Conservation (phyloP, 495 filamentous ascomycete species). For the Xylaria sp. region DNA sequence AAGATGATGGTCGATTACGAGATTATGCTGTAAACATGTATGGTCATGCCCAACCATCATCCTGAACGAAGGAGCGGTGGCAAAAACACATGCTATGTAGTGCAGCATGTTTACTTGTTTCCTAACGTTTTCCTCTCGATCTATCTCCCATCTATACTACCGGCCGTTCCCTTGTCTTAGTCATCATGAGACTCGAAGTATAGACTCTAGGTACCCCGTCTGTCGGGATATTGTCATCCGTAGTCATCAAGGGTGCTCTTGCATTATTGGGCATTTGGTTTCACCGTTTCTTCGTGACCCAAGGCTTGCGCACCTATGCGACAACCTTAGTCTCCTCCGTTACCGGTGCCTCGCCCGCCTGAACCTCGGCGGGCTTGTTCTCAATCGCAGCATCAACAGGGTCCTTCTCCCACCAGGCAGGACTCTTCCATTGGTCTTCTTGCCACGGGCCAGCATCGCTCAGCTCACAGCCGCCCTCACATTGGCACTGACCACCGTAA, state of each 20-base stretch:
- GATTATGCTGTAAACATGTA: not conserved
- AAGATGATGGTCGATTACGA: not conserved
- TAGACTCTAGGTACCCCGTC: not conserved
- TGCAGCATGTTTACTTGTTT: constrained; percentile 26
- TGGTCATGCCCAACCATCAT: not conserved
- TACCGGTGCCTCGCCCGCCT: constrained; percentile 27
- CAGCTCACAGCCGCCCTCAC: constrained; percentile 81
- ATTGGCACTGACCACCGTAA: constrained; percentile 86
- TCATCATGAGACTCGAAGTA: not conserved
- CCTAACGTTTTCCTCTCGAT: constrained; percentile 29
- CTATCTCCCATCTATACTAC: constrained; percentile 19
- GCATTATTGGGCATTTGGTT: not conserved
- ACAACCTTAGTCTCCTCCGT: constrained; percentile 44
- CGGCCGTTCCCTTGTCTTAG: constrained; percentile 1
- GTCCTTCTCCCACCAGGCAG: constrained; percentile 71
- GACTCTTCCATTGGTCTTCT: constrained; percentile 73
- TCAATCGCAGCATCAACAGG: constrained; percentile 29
- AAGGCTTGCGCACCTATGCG: constrained; percentile 32
- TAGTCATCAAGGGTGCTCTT: not conserved
- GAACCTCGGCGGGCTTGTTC: constrained; percentile 37
- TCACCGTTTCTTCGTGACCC: constrained; percentile 18
- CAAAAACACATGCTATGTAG: constrained; percentile 3
- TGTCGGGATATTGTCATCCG: not conserved
- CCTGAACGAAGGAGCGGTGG: too few relatives aligned
- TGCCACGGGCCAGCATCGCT: constrained; percentile 94